Percentiles rank a stretch among this genome's conserved stretches.
Conservation (phyloP, 2,329 filamentous ascomycete species). For the Phaeophleospora eucalypticola region DNA sequence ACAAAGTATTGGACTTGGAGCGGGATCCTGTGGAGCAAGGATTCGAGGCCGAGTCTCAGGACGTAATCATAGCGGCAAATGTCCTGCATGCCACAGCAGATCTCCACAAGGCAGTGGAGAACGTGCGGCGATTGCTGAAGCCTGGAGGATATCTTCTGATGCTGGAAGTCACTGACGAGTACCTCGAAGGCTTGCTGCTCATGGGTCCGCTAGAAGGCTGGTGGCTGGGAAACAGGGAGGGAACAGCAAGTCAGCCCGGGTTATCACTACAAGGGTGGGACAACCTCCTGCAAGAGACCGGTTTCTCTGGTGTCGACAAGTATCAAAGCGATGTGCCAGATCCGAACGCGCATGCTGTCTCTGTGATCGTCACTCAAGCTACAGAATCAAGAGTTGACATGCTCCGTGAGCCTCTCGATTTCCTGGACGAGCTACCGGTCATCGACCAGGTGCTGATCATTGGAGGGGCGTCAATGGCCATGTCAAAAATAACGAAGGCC, state of each 20-base stretch:
- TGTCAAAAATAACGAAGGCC: constrained; percentile 12
- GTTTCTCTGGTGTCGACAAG: constrained; percentile 35
- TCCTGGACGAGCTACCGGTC: constrained; percentile 12
- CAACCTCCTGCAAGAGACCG: constrained; percentile 26
- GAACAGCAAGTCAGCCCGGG: constrained; percentile 26
- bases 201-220: constrained; percentile 17
- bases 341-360: constrained; percentile 12
- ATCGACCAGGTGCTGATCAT: constrained; percentile 18
- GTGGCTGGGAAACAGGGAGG: constrained; percentile 26
- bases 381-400: constrained; percentile 15
- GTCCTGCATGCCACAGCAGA: constrained; percentile 25
- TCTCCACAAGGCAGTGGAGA: constrained; percentile 19
- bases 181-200: constrained; percentile 10
- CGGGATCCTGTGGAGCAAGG: constrained; percentile 33
- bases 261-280: constrained; percentile 32
- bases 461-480: constrained; percentile 13
- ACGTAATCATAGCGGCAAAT: constrained; percentile 28
- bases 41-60: constrained; percentile 26
- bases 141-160: constrained; percentile 26
- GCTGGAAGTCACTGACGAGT: constrained; percentile 21
- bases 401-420: constrained; percentile 16
- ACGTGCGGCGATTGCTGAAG: constrained; percentile 25
- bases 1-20: constrained; percentile 32
- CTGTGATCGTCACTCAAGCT: constrained; percentile 17
- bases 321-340: constrained; percentile 16